Conservation (phyloP, 306 rosid genomes). For the Fagus sylvatica region DNA sequence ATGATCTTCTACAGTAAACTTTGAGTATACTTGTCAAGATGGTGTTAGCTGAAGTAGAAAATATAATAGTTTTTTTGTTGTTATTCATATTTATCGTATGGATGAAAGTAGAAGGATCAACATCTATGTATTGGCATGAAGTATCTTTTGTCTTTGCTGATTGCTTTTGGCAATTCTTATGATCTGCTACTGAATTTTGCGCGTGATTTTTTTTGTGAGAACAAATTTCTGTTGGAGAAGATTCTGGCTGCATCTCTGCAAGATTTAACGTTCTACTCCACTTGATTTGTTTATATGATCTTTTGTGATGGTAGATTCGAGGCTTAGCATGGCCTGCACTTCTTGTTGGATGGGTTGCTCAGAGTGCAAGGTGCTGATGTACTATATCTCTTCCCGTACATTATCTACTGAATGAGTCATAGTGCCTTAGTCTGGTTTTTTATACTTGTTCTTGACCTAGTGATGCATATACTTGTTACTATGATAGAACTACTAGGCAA, state of each 20-base stretch:
- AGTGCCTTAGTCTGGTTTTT: neutral
- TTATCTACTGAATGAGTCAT: neutral
- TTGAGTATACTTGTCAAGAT: neutral
- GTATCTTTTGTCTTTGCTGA: neutral
- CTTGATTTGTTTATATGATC: slow-evolving; percentile 17
- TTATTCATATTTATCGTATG: neutral
- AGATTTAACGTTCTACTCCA: slow-evolving; percentile 10
- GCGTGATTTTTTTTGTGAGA: neutral
- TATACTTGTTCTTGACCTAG: neutral
- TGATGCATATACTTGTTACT: neutral
- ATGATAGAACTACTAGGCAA: neutral
- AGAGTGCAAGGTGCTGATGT: slow-evolving; percentile 60
- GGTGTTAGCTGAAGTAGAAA: neutral
- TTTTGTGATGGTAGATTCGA: slow-evolving; percentile 47
- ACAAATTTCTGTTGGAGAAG: neutral
- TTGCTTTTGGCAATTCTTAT: neutral
- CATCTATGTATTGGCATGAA: neutral
- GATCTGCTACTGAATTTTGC: neutral
- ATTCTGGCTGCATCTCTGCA: neutral
- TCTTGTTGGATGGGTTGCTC: slow-evolving; percentile 69
- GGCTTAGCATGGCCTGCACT: slow-evolving; percentile 75
- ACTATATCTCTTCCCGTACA: slow-evolving; percentile 1
- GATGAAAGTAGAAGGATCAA: neutral
- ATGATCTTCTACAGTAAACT: neutral
- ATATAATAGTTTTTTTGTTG: neutral